These are phyloP conservation scores for Vitis vinifera DNA, from an alignment of 164 flowering plant genomes.

Conservation along the genomic window DNA sequence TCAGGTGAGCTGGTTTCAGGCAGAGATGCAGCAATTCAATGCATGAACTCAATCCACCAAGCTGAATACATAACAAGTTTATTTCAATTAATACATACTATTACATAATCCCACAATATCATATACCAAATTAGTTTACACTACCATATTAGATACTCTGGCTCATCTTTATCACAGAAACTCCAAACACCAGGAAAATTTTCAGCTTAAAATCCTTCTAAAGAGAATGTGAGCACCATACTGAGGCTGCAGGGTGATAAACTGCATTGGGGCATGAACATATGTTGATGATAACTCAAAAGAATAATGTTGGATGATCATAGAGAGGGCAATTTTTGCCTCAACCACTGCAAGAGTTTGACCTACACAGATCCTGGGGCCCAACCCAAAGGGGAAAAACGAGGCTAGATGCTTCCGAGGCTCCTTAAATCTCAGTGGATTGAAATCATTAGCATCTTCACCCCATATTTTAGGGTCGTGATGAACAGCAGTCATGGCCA, in stretches of 20 bases:
- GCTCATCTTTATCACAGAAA: no score
- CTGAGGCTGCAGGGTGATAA: slow-evolving; percentile 53
- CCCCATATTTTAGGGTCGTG: slow-evolving; percentile 51
- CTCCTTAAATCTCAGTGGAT: slow-evolving; percentile 37
- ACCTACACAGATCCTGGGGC: slow-evolving; percentile 53
- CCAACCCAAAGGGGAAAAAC: slow-evolving; percentile 35
- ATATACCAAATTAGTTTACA: no score
- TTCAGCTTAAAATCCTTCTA: slow-evolving; percentile 21
- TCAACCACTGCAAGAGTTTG: slow-evolving; percentile 57
- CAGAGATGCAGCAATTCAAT: no score
- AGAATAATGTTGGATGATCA: slow-evolving; percentile 35
- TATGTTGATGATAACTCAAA: slow-evolving; percentile 56
- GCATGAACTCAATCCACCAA: no score
- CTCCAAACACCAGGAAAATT: neutral
- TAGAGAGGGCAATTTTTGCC: slow-evolving; percentile 45
- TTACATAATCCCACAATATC: no score
- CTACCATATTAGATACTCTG: no score
- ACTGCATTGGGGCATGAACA: slow-evolving; percentile 56
- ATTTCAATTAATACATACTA: no score
- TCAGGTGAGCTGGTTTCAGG: no score
- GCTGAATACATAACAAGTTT: no score
- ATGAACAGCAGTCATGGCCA: slow-evolving; percentile 47
- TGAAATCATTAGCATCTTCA: slow-evolving; percentile 36
- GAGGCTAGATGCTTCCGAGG: slow-evolving; percentile 28
- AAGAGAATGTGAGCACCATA: slow-evolving; percentile 53